These are phyloP conservation scores for Phytophthora pisi DNA, from an alignment of 352 stramenopile genomes.

Conservation along the genomic window DNA sequence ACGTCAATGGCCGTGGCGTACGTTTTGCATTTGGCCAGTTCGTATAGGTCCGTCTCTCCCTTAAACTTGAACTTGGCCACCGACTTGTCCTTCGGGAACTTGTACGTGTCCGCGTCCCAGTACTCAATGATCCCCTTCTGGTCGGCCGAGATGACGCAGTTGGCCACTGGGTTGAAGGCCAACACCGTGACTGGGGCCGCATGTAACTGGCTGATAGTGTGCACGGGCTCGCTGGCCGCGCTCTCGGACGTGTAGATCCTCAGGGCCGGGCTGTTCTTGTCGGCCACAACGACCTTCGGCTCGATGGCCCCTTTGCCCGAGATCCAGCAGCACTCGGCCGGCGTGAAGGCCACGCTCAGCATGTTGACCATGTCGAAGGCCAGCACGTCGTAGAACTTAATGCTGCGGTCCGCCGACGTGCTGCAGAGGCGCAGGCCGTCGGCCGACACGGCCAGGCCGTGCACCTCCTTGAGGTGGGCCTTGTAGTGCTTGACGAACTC, in stretches of 20 bases:
- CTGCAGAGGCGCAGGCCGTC: constrained; percentile 90
- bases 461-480: constrained; percentile 92
- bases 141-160: constrained; percentile 94
- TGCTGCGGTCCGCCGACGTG: constrained; percentile 88
- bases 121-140: constrained; percentile 94
- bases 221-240: constrained; percentile 48
- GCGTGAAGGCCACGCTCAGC: constrained; percentile 82
- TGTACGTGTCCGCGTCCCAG: constrained; percentile 87
- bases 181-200: constrained; percentile 90
- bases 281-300: constrained; percentile 79
- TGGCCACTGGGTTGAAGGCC: constrained; percentile 81
- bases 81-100: constrained; percentile 38
- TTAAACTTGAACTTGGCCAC: constrained; percentile 92
- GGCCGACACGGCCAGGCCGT: constrained; percentile 79
- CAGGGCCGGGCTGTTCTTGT: constrained; percentile 66
- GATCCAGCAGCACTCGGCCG: constrained; percentile 80
- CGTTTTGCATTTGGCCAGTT: constrained; percentile 94
- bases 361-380: constrained; percentile 99
- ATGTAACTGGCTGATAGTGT: constrained; percentile 88
- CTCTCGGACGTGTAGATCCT: constrained; percentile 90
- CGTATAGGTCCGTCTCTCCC: constrained; percentile 97
- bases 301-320: constrained; percentile 59
- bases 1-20: constrained; percentile 81
- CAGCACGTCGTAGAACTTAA: constrained; percentile 99
- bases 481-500: constrained; percentile 99